Evolutionary conservation across 2,329 filamentous ascomycete genomes (phyloP), one percentile per base, ranked within the genome.

Genomic region (Gnomoniopsis sp.): DNA sequence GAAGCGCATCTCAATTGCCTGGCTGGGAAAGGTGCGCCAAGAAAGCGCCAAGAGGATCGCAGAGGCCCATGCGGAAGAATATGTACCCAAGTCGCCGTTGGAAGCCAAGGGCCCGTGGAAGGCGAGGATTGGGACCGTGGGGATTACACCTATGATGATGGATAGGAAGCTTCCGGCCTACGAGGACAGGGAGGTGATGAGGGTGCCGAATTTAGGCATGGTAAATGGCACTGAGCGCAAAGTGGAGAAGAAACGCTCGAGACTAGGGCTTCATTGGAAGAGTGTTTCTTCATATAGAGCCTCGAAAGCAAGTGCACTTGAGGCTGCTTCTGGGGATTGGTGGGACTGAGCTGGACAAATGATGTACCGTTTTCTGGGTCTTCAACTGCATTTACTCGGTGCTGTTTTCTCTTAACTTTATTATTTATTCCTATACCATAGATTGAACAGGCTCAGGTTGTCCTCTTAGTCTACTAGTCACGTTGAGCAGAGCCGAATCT

Each of bases 1-100:
- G 41, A 21, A 46, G 36, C 48, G 61, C 8, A 47, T 66, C 44
- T 46, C 56, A 3, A 46, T 41, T 6, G 48, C 33, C 11, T 66
- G 64, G 66, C 53, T 65, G 11, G 23, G 17, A 8, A 60, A 55
- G 36, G 58, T 49, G 17, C 53, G 21, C 36, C 49, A 21, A 1
- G 65, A 66, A 53, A 66, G 58, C 38, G 23, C 38, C 1, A 51
- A 52, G 22, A 62, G 65, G 11, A 17, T 64, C 12, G 54, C 14
- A 6, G 58, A 59, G 2, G 62, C 63, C 14, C 52, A 47, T 23
- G 49, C 49, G n/a, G 51, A 55, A 2, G 49, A 15, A 2, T 65
- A 67, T 58, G 46, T 64, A 15, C 62, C 63, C 8, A 53, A 64
- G 46, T 66, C 66, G 12, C 63, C 59, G 21, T 34, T 55, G 3